phyloP scores from a whole-genome alignment of 169 alveolate genomes.

The Plasmodium billcollinsi region DNA sequence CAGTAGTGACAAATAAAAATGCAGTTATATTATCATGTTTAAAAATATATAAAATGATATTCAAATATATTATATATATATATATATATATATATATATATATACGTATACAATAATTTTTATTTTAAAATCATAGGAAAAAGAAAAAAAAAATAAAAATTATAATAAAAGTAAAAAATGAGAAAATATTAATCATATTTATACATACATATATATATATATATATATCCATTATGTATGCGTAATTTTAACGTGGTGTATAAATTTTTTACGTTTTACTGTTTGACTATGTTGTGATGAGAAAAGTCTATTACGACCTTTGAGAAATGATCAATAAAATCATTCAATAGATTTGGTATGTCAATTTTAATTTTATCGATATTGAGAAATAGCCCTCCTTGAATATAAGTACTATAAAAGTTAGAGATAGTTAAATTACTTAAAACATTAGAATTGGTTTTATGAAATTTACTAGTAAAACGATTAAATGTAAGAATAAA shows the following conservation, averaged over 20 bases:
- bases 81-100: too few relatives aligned
- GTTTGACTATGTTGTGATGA: background rate
- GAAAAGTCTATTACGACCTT: conserved; percentile 59
- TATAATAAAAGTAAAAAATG: too few relatives aligned
- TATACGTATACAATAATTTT: too few relatives aligned
- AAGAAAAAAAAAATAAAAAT: too few relatives aligned
- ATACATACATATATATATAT: too few relatives aligned
- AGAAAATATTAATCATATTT: too few relatives aligned
- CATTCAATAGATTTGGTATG: conserved; percentile 15
- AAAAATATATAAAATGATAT: too few relatives aligned
- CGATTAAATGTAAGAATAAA: conserved; percentile 16
- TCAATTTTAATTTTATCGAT: conserved; percentile 22
- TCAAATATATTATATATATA: too few relatives aligned
- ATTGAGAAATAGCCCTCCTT: conserved; percentile 45
- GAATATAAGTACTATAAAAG: conserved; percentile 49
- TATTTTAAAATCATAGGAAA: too few relatives aligned
- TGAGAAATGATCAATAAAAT: conserved; percentile 52
- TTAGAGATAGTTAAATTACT: conserved; percentile 39
- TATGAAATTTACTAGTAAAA: conserved; percentile 21
- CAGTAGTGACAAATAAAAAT: too few relatives aligned
- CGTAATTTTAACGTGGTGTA: background rate
- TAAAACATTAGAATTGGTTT: conserved; percentile 20
- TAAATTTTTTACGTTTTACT: background rate
- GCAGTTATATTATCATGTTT: too few relatives aligned
- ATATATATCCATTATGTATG: too few relatives aligned